Percentiles rank a stretch among this genome's conserved stretches.
These are phyloP conservation scores for Lumnitzera littorea DNA, from an alignment of 345 rosid genomes.

Conservation along the genomic window DNA sequence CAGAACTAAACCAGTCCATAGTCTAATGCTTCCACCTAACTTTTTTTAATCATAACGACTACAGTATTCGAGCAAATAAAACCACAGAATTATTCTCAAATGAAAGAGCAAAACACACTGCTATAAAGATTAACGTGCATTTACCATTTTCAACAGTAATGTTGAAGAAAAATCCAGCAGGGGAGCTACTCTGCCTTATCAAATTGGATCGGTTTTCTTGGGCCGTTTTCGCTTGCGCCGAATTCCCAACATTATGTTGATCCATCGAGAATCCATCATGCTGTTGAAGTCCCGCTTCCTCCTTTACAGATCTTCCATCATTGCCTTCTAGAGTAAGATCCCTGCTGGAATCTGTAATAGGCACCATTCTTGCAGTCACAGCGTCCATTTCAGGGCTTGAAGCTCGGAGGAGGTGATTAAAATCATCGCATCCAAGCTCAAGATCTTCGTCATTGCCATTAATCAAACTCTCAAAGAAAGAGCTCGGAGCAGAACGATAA, in stretches of 20 bases:
- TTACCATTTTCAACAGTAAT: constrained; percentile 40
- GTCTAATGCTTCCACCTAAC: no score
- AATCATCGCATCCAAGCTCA: constrained; percentile 17
- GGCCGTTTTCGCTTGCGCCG: constrained; percentile 21
- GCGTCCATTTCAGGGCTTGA: constrained; percentile 42
- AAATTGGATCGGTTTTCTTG: constrained; percentile 30
- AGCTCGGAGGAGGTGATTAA: constrained; percentile 18
- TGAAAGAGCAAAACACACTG: not conserved
- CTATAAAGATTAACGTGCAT: not conserved
- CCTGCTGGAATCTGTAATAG: constrained; percentile 18
- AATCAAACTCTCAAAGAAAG: constrained; percentile 26
- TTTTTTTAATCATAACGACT: no score
- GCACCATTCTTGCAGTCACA: constrained; percentile 24
- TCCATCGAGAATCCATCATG: constrained; percentile 9
- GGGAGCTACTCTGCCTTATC: constrained; percentile 42
- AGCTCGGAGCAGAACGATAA: constrained; percentile 38
- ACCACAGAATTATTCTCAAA: not conserved
- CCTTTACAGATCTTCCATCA: constrained; percentile 29
- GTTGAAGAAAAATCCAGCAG: constrained; percentile 44
- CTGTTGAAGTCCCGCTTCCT: constrained; percentile 17
- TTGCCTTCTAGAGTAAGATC: constrained; percentile 25
- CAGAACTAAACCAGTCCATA: no score
- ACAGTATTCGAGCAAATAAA: no score
- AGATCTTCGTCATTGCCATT: constrained; percentile 6
- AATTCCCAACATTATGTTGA: constrained; percentile 10